phyloP scores from a whole-genome alignment of 495 filamentous ascomycete species.

The Xylaria bambusicola region DNA sequence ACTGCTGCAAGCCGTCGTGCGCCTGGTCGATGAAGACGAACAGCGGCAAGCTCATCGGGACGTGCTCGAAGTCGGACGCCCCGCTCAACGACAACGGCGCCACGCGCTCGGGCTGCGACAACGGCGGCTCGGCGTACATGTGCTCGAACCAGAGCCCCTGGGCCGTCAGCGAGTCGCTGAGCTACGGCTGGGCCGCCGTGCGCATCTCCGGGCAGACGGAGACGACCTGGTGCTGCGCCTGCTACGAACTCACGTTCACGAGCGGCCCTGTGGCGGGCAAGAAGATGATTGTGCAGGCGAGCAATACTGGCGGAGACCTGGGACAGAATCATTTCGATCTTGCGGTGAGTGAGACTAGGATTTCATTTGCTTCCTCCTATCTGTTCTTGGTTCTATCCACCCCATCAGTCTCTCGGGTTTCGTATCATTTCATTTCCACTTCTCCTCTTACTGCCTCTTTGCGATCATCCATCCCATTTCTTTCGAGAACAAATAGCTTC shows the following conservation, averaged over 20 bases:
- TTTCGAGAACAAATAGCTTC: too few species aligned
- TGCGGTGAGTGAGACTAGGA: constrained; percentile 43
- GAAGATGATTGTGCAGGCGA: constrained; percentile 69
- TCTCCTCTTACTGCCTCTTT: too few species aligned
- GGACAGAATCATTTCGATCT: constrained; percentile 64
- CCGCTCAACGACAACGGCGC: constrained; percentile 52
- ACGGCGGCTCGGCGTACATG: constrained; percentile 60
- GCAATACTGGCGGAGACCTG: constrained; percentile 65
- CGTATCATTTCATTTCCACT: too few species aligned
- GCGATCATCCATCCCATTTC: too few species aligned
- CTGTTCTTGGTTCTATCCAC: too few species aligned
- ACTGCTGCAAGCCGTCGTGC: constrained; percentile 71
- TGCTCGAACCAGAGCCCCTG: constrained; percentile 65
- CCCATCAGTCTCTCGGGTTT: too few species aligned
- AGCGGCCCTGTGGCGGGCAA: constrained; percentile 56
- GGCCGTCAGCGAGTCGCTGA: constrained; percentile 56
- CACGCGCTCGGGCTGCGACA: constrained; percentile 50
- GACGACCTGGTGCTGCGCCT: constrained; percentile 64
- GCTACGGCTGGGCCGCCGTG: constrained; percentile 68
- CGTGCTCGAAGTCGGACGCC: constrained; percentile 60
- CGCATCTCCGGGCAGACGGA: constrained; percentile 55
- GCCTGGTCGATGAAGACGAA: constrained; percentile 61
- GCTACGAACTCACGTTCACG: constrained; percentile 69
- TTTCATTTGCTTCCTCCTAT: too few species aligned
- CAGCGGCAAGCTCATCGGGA: constrained; percentile 41